These are phyloP conservation scores for Pythium dissotocum DNA, from an alignment of 352 stramenopile genomes.

Conservation along the genomic window DNA sequence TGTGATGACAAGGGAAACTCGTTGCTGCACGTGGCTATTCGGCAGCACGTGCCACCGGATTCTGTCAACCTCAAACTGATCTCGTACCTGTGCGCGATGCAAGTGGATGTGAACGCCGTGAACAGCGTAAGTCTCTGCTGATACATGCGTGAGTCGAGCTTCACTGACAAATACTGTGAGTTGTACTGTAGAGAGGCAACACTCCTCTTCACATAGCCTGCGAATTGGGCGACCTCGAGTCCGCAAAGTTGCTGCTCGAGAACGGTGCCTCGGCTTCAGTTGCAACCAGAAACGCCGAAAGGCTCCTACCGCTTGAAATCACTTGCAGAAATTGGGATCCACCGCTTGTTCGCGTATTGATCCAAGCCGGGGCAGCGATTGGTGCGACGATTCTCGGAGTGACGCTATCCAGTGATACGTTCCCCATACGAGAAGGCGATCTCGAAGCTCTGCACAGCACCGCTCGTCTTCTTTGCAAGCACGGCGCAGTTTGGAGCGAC, in stretches of 20 bases:
- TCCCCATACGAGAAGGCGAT: not conserved
- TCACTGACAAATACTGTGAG: too few relatives aligned
- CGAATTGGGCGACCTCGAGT: slow-evolving; percentile 6
- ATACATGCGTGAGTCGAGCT: too few relatives aligned
- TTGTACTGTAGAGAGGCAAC: slow-evolving; percentile 4
- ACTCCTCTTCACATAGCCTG: slow-evolving; percentile 10
- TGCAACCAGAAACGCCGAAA: not conserved
- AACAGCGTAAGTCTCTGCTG: not conserved
- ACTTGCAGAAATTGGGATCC: not conserved
- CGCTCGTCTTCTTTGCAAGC: not conserved
- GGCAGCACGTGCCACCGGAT: slow-evolving; percentile 8
- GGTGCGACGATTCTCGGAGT: not conserved
- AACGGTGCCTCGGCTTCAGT: not conserved
- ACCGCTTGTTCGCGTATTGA: not conserved
- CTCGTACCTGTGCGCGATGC: slow-evolving; percentile 1
- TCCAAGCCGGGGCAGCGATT: not conserved
- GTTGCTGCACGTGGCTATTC: not conserved
- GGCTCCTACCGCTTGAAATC: not conserved
- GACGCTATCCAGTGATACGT: not conserved
- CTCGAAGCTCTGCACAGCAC: not conserved
- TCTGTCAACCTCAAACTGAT: slow-evolving; percentile 5
- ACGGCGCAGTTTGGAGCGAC: slow-evolving; percentile 3
- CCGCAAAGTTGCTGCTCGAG: slow-evolving; percentile 5
- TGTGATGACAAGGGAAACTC: slow-evolving; percentile 8
- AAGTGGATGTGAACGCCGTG: slow-evolving; percentile 6